Conservation (phyloP, 352 stramenopile genomes). For the Pythium catenulatum region DNA sequence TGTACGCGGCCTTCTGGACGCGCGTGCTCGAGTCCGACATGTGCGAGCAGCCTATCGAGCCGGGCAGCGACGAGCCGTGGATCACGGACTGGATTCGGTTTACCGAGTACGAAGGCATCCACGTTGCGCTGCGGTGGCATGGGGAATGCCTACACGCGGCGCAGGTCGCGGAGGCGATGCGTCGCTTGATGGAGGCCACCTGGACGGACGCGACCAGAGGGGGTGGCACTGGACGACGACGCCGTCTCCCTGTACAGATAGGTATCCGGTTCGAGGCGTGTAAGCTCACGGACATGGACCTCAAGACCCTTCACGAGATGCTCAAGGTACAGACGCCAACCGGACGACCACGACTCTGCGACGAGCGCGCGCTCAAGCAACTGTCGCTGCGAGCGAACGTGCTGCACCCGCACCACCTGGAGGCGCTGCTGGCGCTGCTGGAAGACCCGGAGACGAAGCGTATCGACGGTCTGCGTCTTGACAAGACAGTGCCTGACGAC, state of each 20-base stretch:
- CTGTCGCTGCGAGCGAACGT: background rate
- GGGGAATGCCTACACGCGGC: background rate
- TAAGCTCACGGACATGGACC: background rate
- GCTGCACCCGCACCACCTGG: background rate
- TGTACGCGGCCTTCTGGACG: background rate
- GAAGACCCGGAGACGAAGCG: background rate
- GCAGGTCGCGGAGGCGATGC: background rate
- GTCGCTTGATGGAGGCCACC: too few relatives aligned
- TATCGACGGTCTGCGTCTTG: background rate
- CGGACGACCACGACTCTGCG: background rate
- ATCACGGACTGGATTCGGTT: background rate
- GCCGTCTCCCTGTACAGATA: background rate
- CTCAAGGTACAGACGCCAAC: background rate
- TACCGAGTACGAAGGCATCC: background rate
- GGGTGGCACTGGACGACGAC: background rate
- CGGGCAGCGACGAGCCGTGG: background rate
- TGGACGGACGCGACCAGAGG: too few relatives aligned
- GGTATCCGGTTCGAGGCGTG: slow-evolving; percentile 9
- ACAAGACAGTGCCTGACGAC: background rate
- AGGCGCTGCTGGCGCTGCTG: background rate
- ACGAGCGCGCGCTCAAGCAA: background rate
- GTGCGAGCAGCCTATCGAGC: too few relatives aligned
- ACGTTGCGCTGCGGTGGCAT: background rate
- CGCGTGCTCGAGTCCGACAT: slow-evolving; percentile 3
- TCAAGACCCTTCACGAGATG: background rate